Conservation (phyloP, 1,284 basidiomycete genomes). For the Tylopilus orsonianus region DNA sequence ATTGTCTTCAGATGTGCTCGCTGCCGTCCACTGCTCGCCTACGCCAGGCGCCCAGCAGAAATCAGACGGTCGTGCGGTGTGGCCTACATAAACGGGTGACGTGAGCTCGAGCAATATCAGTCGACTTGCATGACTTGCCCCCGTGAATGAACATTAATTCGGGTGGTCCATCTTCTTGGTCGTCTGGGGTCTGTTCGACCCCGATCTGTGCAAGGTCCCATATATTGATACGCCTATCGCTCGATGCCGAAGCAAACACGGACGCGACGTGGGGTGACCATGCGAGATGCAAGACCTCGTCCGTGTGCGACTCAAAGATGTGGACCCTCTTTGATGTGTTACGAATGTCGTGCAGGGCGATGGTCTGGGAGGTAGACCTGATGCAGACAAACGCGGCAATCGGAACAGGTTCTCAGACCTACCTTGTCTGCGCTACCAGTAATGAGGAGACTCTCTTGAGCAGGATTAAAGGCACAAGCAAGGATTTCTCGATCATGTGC, state of each 20-base stretch:
- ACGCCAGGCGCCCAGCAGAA: constrained; percentile 83
- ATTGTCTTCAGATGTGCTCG: constrained; percentile 84
- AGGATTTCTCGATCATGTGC: constrained; percentile 93
- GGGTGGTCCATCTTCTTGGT: constrained; percentile 96
- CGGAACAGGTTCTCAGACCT: background rate
- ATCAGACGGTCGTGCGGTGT: constrained; percentile 79
- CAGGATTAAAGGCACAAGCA: constrained; percentile 87
- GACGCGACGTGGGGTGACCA: constrained; percentile 95
- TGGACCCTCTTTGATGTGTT: constrained; percentile 82
- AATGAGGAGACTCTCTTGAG: constrained; percentile 79
- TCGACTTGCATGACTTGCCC: constrained; percentile 42
- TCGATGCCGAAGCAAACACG: constrained; percentile 89
- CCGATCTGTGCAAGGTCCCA: constrained; percentile 97
- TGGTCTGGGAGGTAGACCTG: constrained; percentile 58
- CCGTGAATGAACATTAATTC: constrained; percentile 93
- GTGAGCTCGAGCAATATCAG: constrained; percentile 3
- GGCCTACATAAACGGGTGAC: constrained; percentile 44
- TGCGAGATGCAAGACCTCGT: constrained; percentile 91
- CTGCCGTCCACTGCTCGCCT: constrained; percentile 74
- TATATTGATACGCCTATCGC: constrained; percentile 90
- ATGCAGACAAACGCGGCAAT: background rate
- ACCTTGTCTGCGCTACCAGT: constrained; percentile 96
- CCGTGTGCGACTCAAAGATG: constrained; percentile 89
- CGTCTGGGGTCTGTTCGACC: constrained; percentile 95
- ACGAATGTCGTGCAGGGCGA: constrained; percentile 88